Percentiles rank a stretch among this genome's conserved stretches.
phyloP scores from a whole-genome alignment of 345 rosid species.

The Lepidium didymum region DNA sequence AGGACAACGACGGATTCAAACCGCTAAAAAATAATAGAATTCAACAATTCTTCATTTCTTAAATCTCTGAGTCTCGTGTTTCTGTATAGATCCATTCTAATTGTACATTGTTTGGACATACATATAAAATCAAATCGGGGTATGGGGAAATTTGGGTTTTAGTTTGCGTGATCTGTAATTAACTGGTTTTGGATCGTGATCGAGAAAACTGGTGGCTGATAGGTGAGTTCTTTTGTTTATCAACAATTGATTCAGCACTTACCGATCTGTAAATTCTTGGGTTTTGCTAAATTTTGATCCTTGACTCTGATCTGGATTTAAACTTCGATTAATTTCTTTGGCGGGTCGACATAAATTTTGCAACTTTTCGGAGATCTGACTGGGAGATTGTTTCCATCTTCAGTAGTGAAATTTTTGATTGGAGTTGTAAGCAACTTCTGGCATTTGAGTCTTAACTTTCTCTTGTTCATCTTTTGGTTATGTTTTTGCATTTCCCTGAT shows the following conservation, averaged over 20 bases:
- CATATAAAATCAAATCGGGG: not conserved
- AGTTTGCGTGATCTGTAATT: slow-evolving; percentile 22
- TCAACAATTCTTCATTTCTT: slow-evolving; percentile 1
- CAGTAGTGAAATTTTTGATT: not conserved
- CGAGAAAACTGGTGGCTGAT: slow-evolving; percentile 13
- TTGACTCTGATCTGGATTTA: slow-evolving; percentile 4
- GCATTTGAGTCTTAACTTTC: not conserved
- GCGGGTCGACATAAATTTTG: not conserved
- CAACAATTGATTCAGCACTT: not conserved
- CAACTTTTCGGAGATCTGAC: slow-evolving; percentile 11
- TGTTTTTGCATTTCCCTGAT: slow-evolving; percentile 1
- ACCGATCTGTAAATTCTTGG: slow-evolving; percentile 9
- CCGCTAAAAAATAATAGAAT: not conserved
- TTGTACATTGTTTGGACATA: slow-evolving; percentile 9
- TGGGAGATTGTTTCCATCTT: not conserved
- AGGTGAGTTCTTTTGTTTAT: not conserved
- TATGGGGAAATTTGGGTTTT: slow-evolving; percentile 3
- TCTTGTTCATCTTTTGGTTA: not conserved
- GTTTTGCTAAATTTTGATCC: not conserved
- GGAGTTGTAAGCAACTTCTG: slow-evolving; percentile 1
- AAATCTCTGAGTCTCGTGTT: slow-evolving; percentile 3
- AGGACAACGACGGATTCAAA: slow-evolving; percentile 16
- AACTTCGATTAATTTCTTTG: not conserved
- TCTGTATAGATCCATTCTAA: slow-evolving; percentile 12
- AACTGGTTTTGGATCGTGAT: slow-evolving; percentile 20